Evolutionary conservation across 2,329 filamentous ascomycete species (phyloP).

Genomic region (Colletotrichum sp.): DNA sequence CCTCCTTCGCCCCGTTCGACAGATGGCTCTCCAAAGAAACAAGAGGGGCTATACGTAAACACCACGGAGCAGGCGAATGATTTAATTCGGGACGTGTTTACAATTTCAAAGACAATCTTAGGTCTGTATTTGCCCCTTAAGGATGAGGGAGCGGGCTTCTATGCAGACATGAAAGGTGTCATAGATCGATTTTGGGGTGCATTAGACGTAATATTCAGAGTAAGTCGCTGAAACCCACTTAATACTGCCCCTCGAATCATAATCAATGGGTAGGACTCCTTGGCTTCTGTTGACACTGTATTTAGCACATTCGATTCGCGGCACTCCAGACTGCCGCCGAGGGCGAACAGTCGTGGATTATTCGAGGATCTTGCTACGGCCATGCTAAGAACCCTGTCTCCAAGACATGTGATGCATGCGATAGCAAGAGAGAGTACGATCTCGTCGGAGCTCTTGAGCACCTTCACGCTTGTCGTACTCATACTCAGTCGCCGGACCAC

Average conservation of each 20-base stretch:
- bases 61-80: not conserved
- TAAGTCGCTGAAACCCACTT: not conserved
- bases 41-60: no score
- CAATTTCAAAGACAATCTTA: not conserved
- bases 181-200: not conserved
- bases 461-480: not conserved
- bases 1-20: no score
- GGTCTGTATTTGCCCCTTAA: not conserved
- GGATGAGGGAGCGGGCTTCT: not conserved
- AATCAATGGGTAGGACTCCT: no score
- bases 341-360: not conserved
- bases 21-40: no score
- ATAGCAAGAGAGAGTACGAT: not conserved
- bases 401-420: no score
- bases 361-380: not conserved
- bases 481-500: not conserved
- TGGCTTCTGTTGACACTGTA: not conserved
- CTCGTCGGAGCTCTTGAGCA: not conserved
- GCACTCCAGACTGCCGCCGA: not conserved
- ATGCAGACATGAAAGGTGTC: not conserved
- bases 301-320: not conserved
- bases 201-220: not conserved
- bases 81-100: not conserved
- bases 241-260: accelerated
- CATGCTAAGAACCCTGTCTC: not conserved